phyloP scores from a whole-genome alignment of 805 yeast species.

The Blastobotrys parvus region DNA sequence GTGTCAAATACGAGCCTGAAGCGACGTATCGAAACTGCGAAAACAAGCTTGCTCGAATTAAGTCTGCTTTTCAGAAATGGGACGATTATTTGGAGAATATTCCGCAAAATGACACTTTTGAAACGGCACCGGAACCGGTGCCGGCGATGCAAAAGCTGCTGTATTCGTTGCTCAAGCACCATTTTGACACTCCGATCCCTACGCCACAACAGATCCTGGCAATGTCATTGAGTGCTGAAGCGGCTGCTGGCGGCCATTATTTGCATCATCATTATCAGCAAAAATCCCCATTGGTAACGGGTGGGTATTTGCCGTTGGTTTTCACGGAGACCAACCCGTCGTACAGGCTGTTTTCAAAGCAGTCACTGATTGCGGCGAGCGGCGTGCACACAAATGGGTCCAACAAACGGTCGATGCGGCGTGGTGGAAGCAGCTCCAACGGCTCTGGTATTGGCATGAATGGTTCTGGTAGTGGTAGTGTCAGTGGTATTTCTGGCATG shows the following conservation, averaged over 20 bases:
- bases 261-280: conserved; percentile 36
- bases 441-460: not conserved
- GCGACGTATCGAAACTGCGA: conserved; percentile 48
- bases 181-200: conserved; percentile 24
- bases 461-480: not conserved
- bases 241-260: conserved; percentile 43
- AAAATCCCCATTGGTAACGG: conserved; percentile 50
- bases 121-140: conserved; percentile 21
- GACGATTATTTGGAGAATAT: conserved; percentile 52
- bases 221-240: conserved; percentile 56
- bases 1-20: conserved; percentile 37
- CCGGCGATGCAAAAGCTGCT: conserved; percentile 34
- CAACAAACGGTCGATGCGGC: conserved; percentile 5
- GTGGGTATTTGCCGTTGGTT: conserved; percentile 56
- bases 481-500: not conserved
- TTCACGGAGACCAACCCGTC: conserved; percentile 50
- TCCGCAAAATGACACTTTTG: conserved; percentile 33
- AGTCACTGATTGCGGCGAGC: conserved; percentile 46
- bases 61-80: conserved; percentile 77
- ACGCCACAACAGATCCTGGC: conserved; percentile 46
- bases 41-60: conserved; percentile 55
- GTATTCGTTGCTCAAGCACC: conserved; percentile 39
- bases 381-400: conserved; percentile 26
- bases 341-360: conserved; percentile 49
- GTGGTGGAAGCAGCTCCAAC: not conserved